Percentiles rank a stretch among this genome's conserved stretches.
These are phyloP conservation scores for Sporothrix pallida DNA, from an alignment of 2,329 filamentous ascomycete species.

Conservation along the genomic window DNA sequence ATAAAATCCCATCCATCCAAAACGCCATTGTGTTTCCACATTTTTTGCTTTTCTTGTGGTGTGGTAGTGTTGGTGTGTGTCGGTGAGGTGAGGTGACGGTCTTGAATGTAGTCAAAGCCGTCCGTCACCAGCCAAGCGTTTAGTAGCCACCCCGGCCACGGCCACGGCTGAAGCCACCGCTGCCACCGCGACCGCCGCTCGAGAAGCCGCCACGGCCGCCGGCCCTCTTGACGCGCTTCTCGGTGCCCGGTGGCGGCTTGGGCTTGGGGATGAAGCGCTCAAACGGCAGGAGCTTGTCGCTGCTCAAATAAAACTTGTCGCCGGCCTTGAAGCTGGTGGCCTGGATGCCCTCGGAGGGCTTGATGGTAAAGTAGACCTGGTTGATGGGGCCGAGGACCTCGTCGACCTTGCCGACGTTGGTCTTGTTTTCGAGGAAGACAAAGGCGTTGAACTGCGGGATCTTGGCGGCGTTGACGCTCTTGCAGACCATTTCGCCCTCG, in stretches of 20 bases:
- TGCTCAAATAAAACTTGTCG: constrained; percentile 95
- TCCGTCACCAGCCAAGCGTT: no score
- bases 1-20: constrained; percentile 32
- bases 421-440: constrained; percentile 98
- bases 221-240: constrained; percentile 63
- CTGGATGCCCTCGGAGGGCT: constrained; percentile 95
- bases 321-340: constrained; percentile 92
- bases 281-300: constrained; percentile 91
- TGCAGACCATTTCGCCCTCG: constrained; percentile 98
- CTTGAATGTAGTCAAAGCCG: no score
- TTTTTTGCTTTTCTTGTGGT: constrained; percentile 22
- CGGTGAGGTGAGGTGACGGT: no score
- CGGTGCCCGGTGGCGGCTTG: constrained; percentile 71
- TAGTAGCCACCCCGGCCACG: constrained; percentile 32
- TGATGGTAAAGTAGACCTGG: constrained; percentile 98
- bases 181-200: constrained; percentile 39
- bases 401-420: constrained; percentile 94
- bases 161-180: constrained; percentile 35
- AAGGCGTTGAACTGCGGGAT: constrained; percentile 99
- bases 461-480: constrained; percentile 84
- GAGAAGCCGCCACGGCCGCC: constrained; percentile 49
- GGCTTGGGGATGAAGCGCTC: constrained; percentile 97
- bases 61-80: background rate
- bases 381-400: constrained; percentile 97
- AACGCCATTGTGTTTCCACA: constrained; percentile 32